phyloP scores from a whole-genome alignment of 2,329 filamentous ascomycete species.

The Aspergillus quadricinctus region DNA sequence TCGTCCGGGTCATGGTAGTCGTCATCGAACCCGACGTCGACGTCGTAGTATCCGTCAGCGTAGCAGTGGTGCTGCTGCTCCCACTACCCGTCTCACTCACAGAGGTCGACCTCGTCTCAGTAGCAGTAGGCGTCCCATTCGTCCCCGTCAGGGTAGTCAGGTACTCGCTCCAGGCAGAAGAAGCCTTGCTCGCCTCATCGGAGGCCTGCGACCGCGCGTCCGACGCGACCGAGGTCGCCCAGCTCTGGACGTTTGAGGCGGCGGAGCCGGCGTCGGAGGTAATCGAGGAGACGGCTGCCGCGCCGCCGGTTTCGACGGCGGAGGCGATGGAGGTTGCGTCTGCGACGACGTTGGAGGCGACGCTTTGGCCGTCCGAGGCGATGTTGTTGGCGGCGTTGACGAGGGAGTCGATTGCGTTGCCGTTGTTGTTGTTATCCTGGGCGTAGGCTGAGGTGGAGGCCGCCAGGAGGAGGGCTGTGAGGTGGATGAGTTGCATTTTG shows the following conservation, averaged over 20 bases:
- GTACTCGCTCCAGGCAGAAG: conserved; percentile 1
- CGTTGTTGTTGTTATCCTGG: conserved; percentile 1
- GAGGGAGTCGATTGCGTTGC: conserved; percentile 10
- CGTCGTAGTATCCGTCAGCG: not conserved
- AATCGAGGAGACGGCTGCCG: conserved; percentile 12
- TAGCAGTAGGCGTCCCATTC: conserved; percentile 15
- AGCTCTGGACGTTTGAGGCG: conserved; percentile 9
- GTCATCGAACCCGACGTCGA: not conserved
- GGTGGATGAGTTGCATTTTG: conserved; percentile 27
- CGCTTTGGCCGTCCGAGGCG: conserved; percentile 11
- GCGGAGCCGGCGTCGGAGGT: conserved; percentile 13
- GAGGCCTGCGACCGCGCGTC: conserved; percentile 10
- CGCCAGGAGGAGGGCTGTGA: conserved; percentile 20
- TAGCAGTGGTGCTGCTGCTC: conserved; percentile 1
- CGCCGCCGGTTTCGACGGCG: conserved; percentile 13
- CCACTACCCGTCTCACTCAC: too few species aligned
- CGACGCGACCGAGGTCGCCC: conserved; percentile 8
- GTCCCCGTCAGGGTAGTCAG: conserved; percentile 18
- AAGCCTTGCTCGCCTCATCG: conserved; percentile 9
- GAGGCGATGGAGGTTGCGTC: conserved; percentile 16
- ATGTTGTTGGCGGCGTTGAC: conserved; percentile 12
- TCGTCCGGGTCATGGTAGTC: not conserved
- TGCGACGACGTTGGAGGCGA: conserved; percentile 11
- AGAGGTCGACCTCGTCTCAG: not conserved
- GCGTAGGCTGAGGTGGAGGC: conserved; percentile 13